Base-by-base conservation (phyloP, 2,329 filamentous ascomycete genomes). In the Chaetomiaceae sp. region DNA sequence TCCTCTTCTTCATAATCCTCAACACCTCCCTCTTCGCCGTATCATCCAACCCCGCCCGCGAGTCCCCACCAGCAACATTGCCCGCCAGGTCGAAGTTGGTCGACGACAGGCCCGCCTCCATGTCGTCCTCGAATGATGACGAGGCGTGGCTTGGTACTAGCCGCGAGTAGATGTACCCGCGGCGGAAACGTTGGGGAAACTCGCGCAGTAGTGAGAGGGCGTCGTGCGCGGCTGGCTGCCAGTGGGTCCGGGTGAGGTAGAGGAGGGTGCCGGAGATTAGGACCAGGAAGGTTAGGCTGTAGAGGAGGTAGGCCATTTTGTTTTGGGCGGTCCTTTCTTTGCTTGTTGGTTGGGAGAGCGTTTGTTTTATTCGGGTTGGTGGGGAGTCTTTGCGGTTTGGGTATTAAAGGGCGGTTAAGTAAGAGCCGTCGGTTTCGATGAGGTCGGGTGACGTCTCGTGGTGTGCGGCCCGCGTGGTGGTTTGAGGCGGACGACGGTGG, bases 1-100 rank as follows among this genome's bases (percentile, higher is more conserved):
- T 79, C 57, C 83, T 78, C 66, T 78, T 83, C 79, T 89, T 92
- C 93, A 99, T 99, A 60, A 99, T 91, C 61, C 79, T 80, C 62
- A 90, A 79, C 37, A 99, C 83, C 68, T 95, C 89, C 34, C 77
- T 72, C 75, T 97, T 97, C 50, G 81, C 87, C 42, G 73, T 74
- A 58, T 86, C 83, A 65, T 97, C 91, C 16, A 99, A 76, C 0
- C 93, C 93, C 0, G 82, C 81, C 58, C 93, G 81, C 25, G 77
- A 75, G 66, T 99, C 93, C 44, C 87, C 87, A 12, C 79, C 81
- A 51, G 85, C 83, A 30, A 99, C 75, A 65, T 99, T 99, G 56
- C 78, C 81, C 9, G 77, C 73, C 21, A 99, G 79, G 64, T 96
- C 87, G 67, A 99, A 99, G 48, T 85, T 87, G 49, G 78, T 79